Conservation (phyloP, 352 stramenopile genomes). For the Phytopythium sindhum region DNA sequence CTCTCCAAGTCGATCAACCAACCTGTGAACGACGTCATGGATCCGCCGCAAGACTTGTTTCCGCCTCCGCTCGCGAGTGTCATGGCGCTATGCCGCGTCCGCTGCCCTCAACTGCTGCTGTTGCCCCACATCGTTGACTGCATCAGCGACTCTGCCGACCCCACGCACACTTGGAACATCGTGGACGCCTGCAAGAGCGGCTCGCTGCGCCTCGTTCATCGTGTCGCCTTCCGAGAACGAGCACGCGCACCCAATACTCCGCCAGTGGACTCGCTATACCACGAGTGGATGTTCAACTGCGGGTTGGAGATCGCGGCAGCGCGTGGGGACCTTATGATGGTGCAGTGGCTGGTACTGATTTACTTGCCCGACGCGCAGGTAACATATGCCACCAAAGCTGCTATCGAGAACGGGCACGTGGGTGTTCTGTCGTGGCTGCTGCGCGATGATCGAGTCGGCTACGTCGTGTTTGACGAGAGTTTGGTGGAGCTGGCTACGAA, state of each 20-base stretch:
- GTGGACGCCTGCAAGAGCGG: background rate
- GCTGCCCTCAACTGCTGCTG: background rate
- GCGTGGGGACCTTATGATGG: background rate
- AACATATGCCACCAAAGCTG: background rate
- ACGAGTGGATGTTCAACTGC: background rate
- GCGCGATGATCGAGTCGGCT: background rate
- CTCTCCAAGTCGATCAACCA: background rate
- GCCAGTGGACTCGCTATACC: background rate
- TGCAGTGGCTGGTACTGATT: background rate
- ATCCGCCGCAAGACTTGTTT: background rate
- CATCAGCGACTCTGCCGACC: background rate
- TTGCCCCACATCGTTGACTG: background rate
- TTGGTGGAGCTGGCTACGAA: background rate
- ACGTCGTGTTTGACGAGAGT: background rate
- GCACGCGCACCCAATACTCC: background rate
- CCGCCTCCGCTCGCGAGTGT: background rate
- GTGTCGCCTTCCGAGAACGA: background rate
- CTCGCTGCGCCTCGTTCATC: background rate
- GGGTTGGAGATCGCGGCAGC: background rate
- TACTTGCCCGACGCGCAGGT: background rate
- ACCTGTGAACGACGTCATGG: background rate
- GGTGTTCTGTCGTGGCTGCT: background rate
- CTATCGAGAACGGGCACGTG: background rate
- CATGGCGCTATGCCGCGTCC: background rate
- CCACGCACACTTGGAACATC: background rate